Evolutionary conservation across 768 basidiomycete species (phyloP).

Genomic region (Amanita fuliginea): DNA sequence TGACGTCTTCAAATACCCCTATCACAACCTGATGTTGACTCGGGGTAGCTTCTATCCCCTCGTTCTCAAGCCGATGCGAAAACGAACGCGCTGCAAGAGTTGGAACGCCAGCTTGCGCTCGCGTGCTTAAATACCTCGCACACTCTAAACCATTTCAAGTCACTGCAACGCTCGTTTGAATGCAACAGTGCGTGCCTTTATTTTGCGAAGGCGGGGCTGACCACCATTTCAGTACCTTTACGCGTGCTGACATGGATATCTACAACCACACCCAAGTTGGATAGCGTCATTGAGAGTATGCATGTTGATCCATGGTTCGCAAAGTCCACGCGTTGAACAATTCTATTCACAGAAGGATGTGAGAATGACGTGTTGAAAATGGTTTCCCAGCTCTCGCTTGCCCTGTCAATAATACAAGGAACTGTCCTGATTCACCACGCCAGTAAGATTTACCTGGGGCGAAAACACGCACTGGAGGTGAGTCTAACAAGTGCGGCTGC

Average conservation of each 20-base stretch:
- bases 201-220: not conserved
- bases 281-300: conserved; percentile 35
- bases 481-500: conserved; percentile 7
- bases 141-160: conserved; percentile 43
- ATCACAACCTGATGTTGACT: not conserved
- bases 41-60: conserved; percentile 48
- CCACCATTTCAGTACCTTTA: conserved; percentile 43
- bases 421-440: conserved; percentile 54
- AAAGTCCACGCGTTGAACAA: not conserved
- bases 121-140: conserved; percentile 34
- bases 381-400: conserved; percentile 41
- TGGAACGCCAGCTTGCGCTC: conserved; percentile 45
- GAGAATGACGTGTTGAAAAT: conserved; percentile 37
- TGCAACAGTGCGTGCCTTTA: conserved; percentile 53
- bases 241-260: conserved; percentile 57
- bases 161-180: conserved; percentile 71
- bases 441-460: conserved; percentile 62
- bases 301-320: conserved; percentile 7
- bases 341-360: conserved; percentile 18
- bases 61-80: conserved; percentile 42
- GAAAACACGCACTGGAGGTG: conserved; percentile 61
- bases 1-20: conserved; percentile 14
- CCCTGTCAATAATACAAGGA: conserved; percentile 70
- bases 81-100: conserved; percentile 37
- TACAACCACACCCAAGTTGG: conserved; percentile 36